Conservation (phyloP, 768 basidiomycete species). For the Termitomyces sp. region DNA sequence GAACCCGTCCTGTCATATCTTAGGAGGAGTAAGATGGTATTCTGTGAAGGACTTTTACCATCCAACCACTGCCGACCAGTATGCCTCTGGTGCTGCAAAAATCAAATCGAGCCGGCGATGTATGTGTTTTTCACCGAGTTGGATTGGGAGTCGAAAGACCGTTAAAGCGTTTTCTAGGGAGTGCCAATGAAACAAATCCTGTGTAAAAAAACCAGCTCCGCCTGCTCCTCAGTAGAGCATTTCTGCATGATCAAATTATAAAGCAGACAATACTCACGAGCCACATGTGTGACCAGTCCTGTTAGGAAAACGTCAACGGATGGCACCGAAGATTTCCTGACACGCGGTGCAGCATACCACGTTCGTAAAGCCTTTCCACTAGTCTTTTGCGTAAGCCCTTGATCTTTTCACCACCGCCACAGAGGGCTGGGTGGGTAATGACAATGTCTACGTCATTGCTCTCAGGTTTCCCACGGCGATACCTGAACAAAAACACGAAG, state of each 20-base stretch:
- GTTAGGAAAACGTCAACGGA: constrained; percentile 1
- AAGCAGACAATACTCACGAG: constrained; percentile 55
- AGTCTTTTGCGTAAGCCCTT: constrained; percentile 63
- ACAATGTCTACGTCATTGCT: constrained; percentile 92
- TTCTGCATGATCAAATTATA: background rate
- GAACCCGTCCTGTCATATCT: constrained; percentile 68
- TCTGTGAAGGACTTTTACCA: constrained; percentile 51
- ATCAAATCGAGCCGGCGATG: constrained; percentile 84
- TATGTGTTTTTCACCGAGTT: constrained; percentile 31
- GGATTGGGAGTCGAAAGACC: constrained; percentile 64
- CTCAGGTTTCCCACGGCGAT: constrained; percentile 77
- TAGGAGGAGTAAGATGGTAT: background rate
- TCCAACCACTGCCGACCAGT: constrained; percentile 88
- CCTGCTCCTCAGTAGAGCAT: constrained; percentile 33
- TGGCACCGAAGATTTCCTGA: background rate
- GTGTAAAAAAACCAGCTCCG: constrained; percentile 57
- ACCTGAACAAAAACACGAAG: constrained; percentile 48
- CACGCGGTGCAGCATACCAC: constrained; percentile 39
- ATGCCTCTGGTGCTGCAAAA: constrained; percentile 70
- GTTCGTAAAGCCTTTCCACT: constrained; percentile 52
- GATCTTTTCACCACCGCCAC: constrained; percentile 43
- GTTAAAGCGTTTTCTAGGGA: constrained; percentile 84
- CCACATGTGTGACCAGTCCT: constrained; percentile 81
- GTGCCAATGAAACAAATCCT: constrained; percentile 66
- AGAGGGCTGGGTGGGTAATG: constrained; percentile 65